A percentile compares a stretch with the other conserved stretches of the same genome.
Conservation (phyloP, 139 green algal genomes). For the Picochlorum costavermella region DNA sequence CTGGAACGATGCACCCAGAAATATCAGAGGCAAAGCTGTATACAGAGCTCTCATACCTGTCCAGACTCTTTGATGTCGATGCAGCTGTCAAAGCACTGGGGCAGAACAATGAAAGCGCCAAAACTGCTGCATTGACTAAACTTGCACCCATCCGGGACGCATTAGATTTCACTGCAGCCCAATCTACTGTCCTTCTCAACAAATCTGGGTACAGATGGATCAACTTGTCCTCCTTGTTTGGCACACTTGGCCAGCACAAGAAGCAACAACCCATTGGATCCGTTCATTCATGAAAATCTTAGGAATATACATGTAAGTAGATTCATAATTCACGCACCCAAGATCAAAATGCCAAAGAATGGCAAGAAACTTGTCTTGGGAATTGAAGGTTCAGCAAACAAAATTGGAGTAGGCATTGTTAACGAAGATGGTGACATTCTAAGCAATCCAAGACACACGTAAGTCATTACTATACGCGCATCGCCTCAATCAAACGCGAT, state of each 20-base stretch:
- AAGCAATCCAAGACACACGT: conserved; percentile 77
- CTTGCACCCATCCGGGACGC: conserved; percentile 17
- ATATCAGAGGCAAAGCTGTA: conserved; percentile 51
- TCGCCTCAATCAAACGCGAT: neutral
- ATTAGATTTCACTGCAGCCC: conserved; percentile 36
- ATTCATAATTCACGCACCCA: neutral
- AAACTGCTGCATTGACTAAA: conserved; percentile 16
- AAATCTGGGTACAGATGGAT: conserved; percentile 61
- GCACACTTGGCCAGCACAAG: neutral
- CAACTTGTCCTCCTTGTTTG: conserved; percentile 46
- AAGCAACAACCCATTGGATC: too few relatives aligned
- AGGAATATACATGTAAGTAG: neutral
- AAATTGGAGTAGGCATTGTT: conserved; percentile 81
- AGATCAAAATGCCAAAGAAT: neutral
- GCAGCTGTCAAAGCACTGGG: conserved; percentile 28
- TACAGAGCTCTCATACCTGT: conserved; percentile 51
- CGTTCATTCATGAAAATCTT: too few relatives aligned
- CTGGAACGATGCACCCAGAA: conserved; percentile 28
- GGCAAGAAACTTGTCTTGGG: conserved; percentile 40
- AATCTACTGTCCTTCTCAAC: conserved; percentile 32
- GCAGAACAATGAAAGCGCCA: conserved; percentile 16
- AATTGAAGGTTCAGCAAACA: conserved; percentile 86
- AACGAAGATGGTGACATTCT: conserved; percentile 60
- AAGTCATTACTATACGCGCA: conserved; percentile 4
- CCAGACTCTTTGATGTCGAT: conserved; percentile 50